Base-by-base conservation (phyloP, 805 yeast species). In the Blastobotrys chiropterorum region DNA sequence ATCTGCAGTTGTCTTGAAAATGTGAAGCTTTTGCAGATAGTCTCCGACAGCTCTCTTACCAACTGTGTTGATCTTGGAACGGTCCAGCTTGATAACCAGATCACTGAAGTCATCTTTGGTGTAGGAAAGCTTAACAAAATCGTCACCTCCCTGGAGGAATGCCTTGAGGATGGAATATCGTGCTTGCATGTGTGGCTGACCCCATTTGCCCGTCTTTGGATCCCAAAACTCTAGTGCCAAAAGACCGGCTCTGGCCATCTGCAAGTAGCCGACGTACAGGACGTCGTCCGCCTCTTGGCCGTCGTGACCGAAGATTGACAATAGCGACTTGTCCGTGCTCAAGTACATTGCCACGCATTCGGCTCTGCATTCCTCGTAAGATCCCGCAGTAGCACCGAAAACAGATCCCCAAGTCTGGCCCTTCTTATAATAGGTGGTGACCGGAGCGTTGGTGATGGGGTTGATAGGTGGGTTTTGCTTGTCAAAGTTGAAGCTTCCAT, bases 121-220 rank as follows among this genome's bases (percentile, higher is more conserved):
- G 60, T 75, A 72, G 38, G 74, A 75, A 48, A 89, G 69, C 47
- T 72, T 70, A 22, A 82, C 82, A 40, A 88, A 83, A 15, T 72
- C 77, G 20, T 72, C 68, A 26, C 85, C 82, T 0, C 89, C 83
- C 50, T 81, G 75, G 61, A 85, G 69, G 64, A 86, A 82, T 13
- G 83, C 77, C 71, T 86, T 86, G 76, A 86, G 75, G 59, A 89
- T 88, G 31, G 94, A 87, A 69, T 78, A 89, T 67, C 97, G 76
- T 2, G 96, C 96, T 71, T 88, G 95, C 89, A 88, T 87, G 67
- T 89, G 97, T 13, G 97, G 83, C 71, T 89, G 97, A 30, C 96
- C 96, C 96, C 96, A 89, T 69, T 87, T 88, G 53, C 74, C 72
- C 26, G 87, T 77, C 44, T 69, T 69, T 40, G 96, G 96, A 67